Base-by-base conservation (phyloP, 2,329 filamentous ascomycete genomes). In the Cadophora malorum region DNA sequence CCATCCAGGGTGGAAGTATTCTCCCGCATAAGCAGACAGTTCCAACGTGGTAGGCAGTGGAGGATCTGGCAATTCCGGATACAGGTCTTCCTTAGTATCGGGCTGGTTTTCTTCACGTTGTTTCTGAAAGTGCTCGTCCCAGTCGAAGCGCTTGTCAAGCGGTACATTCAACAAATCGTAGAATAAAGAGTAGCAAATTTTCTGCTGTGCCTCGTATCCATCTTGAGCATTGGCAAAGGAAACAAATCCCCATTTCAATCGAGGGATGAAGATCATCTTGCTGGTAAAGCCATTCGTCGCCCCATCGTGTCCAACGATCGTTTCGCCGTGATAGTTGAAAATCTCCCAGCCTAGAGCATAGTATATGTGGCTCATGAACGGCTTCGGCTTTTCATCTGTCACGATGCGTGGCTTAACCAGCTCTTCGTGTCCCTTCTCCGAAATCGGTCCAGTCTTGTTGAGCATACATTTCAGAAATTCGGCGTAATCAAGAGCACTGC, bases 381-480 rank as follows among this genome's bases (percentile, higher is more conserved):
- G 67, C 21, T 49, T 58, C 21, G 53, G 47, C 19, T 67, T 49
- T 7, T 67, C 49, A 8, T 45, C 65, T 14, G 41, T 60, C n/a
- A 69, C 53, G 6, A 66, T 68, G 3, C 71, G 64, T 45, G 72
- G 72, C 19, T 67, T 72, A n/a, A 64, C 45, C 9, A 73, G 50
- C 21, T 72, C 70, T 55, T 69, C 62, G 45, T 70, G 68, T 4
- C 69, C 67, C 8, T 64, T 60, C 33, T 69, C 63, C 4, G 67
- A 71, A 16, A 73, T 66, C 5, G 70, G 66, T 19, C 55, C 68
- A 2, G 59, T 65, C 21, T 63, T 65, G 23, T 64, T 45, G 6
- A 73, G 68, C 68, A 71, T 70, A 16, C 67, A 67, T n/a, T 58
- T 62, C 16, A 71, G 31, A 21, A 69, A 73, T 19, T 69, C 56